These are phyloP conservation scores for Pyronema domesticum DNA, from an alignment of 495 filamentous ascomycete species.

Conservation along the genomic window DNA sequence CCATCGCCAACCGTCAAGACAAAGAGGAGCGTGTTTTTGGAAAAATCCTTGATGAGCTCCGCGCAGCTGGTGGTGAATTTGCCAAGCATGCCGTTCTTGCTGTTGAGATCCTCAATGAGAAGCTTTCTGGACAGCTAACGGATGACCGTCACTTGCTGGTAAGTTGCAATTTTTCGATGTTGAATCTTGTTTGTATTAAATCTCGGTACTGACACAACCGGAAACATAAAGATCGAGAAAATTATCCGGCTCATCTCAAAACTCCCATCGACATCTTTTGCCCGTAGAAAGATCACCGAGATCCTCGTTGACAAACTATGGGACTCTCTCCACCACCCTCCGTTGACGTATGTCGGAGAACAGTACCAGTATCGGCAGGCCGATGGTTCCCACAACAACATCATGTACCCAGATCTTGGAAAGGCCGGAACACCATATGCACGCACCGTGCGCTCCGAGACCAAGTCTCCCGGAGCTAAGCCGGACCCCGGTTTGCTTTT, in stretches of 20 bases:
- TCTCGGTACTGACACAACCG: background rate
- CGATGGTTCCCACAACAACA: constrained; percentile 47
- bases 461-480: constrained; percentile 10
- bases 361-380: constrained; percentile 42
- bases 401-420: constrained; percentile 33
- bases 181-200: background rate
- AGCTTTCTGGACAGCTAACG: constrained; percentile 3
- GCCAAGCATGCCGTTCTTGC: background rate
- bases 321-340: constrained; percentile 49
- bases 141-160: constrained; percentile 9
- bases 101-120: constrained; percentile 3
- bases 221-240: constrained; percentile 10
- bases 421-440: constrained; percentile 30
- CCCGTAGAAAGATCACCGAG: constrained; percentile 9
- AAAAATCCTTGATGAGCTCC: too few species aligned
- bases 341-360: constrained; percentile 34
- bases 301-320: constrained; percentile 36
- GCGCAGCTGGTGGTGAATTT: background rate
- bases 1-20: too few species aligned
- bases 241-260: constrained; percentile 10
- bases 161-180: background rate
- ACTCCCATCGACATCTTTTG: constrained; percentile 7
- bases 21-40: too few species aligned
- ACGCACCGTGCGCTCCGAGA: constrained; percentile 17
- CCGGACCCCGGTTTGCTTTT: constrained; percentile 65